Percentiles rank a stretch among this genome's conserved stretches.
Conservation (phyloP, 2,329 filamentous ascomycete species). For the Arthrobotrys sphaeroides region DNA sequence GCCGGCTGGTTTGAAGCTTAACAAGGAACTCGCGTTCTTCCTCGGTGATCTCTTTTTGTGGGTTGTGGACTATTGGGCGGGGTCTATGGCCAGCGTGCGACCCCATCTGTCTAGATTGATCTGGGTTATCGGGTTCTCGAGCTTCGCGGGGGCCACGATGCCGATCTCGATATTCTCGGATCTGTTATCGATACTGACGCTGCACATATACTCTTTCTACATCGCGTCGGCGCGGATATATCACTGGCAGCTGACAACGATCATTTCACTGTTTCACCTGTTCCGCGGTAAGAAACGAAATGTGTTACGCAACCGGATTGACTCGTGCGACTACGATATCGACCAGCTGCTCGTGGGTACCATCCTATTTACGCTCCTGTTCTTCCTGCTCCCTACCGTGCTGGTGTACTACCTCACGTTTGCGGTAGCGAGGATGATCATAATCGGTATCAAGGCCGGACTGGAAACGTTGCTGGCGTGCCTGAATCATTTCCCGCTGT, state of each 20-base stretch:
- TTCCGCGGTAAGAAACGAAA: conserved; percentile 99
- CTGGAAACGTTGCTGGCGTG: conserved; percentile 93
- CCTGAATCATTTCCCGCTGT: conserved; percentile 96
- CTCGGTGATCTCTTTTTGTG: conserved; percentile 94
- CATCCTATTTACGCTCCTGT: conserved; percentile 92
- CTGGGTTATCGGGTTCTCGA: conserved; percentile 91
- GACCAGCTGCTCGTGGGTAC: conserved; percentile 96
- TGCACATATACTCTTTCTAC: conserved; percentile 99
- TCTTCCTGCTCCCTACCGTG: conserved; percentile 93
- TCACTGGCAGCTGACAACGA: conserved; percentile 97
- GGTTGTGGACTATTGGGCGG: conserved; percentile 97
- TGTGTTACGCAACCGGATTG: conserved; percentile 93
- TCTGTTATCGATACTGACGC: conserved; percentile 84
- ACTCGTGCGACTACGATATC: conserved; percentile 97
- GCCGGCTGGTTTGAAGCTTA: conserved; percentile 93
- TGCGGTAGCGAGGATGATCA: conserved; percentile 90
- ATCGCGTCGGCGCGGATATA: conserved; percentile 96
- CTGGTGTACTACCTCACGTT: conserved; percentile 98
- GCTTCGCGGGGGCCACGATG: conserved; percentile 95
- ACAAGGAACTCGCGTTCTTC: conserved; percentile 91
- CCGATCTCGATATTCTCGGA: conserved; percentile 96
- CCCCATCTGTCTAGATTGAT: conserved; percentile 86
- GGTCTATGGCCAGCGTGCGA: conserved; percentile 65
- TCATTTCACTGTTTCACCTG: conserved; percentile 96
- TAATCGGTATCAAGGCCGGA: conserved; percentile 88